These are phyloP conservation scores for Tephrocybe sp. DNA, from an alignment of 768 basidiomycete genomes.

Conservation along the genomic window DNA sequence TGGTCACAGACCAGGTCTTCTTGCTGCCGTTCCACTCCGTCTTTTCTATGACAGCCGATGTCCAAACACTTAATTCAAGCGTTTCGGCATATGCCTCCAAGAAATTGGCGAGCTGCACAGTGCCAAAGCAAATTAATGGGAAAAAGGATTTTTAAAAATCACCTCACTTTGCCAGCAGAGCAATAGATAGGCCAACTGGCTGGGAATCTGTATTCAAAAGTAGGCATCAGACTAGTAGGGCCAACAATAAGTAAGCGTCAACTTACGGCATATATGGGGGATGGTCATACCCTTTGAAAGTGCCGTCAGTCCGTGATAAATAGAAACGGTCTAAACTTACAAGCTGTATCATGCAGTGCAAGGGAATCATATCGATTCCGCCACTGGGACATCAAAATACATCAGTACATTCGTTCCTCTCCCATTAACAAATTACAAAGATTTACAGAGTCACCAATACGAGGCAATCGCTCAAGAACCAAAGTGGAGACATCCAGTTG, in stretches of 20 bases:
- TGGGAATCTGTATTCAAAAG: constrained; percentile 42
- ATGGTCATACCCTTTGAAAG: constrained; percentile 43
- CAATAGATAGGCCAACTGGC: constrained; percentile 52
- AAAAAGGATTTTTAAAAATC: too few relatives aligned
- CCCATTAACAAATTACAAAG: background rate
- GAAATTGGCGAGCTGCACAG: constrained; percentile 72
- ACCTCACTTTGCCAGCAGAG: constrained; percentile 48
- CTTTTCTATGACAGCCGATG: constrained; percentile 39
- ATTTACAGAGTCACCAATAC: constrained; percentile 48
- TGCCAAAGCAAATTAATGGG: too few relatives aligned
- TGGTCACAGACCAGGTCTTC: constrained; percentile 43
- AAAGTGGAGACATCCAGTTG: constrained; percentile 52
- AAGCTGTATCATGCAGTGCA: constrained; percentile 51
- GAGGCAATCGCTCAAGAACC: constrained; percentile 54
- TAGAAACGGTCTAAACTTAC: constrained; percentile 21
- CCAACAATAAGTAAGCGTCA: too few relatives aligned
- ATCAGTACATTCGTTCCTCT: background rate
- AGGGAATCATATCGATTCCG: constrained; percentile 56
- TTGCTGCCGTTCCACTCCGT: constrained; percentile 33
- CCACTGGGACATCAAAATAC: constrained; percentile 31
- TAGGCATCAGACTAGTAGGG: background rate
- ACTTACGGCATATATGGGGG: constrained; percentile 53
- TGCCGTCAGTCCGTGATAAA: too few relatives aligned
- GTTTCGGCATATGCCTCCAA: constrained; percentile 58
- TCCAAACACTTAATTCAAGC: constrained; percentile 66